phyloP scores from a whole-genome alignment of 305 asterid species.

The Solanum hybrid region DNA sequence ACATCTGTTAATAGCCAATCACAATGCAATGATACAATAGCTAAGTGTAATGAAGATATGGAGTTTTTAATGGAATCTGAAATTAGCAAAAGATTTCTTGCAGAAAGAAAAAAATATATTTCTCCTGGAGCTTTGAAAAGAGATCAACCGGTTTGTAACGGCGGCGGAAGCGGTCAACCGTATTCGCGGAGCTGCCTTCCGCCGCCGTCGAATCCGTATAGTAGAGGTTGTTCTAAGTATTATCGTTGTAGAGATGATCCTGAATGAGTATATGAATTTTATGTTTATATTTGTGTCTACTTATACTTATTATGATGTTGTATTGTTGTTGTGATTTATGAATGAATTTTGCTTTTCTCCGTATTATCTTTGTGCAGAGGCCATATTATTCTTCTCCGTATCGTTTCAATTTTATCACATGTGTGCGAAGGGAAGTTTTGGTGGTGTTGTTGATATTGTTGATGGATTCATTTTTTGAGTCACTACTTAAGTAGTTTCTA shows the following conservation, averaged over 20 bases:
- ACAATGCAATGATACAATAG: conserved; percentile 33
- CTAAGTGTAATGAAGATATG: conserved; percentile 19
- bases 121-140: conserved; percentile 2
- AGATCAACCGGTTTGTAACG: background rate
- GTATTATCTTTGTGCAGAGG: background rate
- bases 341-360: background rate
- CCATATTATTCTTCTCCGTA: fast-evolving
- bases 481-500: background rate
- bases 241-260: background rate
- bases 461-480: background rate
- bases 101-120: background rate
- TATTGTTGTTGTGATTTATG: background rate
- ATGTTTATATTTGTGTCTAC: background rate
- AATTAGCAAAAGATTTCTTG: background rate
- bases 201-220: background rate
- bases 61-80: conserved; percentile 31
- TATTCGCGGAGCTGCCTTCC: conserved; percentile 1
- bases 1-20: background rate
- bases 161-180: background rate
- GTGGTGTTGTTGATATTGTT: background rate
- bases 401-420: background rate
- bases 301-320: background rate
- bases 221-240: conserved; percentile 2
- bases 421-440: background rate
- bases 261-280: background rate